Conservation (phyloP, 176 grass and related monocot species). For the Juncus inflexus region DNA sequence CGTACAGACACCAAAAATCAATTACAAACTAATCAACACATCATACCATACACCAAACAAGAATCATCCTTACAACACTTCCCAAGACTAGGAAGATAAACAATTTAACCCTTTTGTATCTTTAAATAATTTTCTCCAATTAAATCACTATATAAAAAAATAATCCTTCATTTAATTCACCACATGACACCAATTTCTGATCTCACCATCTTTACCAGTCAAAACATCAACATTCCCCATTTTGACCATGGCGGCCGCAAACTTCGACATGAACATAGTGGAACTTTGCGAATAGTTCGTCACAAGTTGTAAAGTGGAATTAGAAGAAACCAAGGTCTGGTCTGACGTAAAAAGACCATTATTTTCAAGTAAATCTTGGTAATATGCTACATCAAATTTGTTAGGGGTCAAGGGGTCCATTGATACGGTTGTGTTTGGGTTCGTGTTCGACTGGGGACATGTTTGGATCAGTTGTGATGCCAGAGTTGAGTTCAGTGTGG, state of each 20-base stretch:
- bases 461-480: constrained; percentile 26
- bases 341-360: constrained; percentile 58
- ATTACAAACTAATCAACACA: too few relatives aligned
- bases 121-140: too few relatives aligned
- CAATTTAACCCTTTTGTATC: too few relatives aligned
- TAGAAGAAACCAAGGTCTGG: constrained; percentile 36
- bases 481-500: constrained; percentile 26
- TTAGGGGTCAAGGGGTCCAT: constrained; percentile 45
- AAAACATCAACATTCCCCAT: constrained; percentile 46
- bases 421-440: constrained; percentile 22
- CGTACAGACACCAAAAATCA: too few relatives aligned
- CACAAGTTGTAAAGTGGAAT: constrained; percentile 18
- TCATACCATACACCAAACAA: too few relatives aligned
- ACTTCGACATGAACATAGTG: constrained; percentile 26
- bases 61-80: too few relatives aligned
- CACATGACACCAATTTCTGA: background rate
- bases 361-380: constrained; percentile 26
- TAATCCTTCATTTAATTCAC: too few relatives aligned
- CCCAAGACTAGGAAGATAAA: too few relatives aligned
- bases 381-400: constrained; percentile 41
- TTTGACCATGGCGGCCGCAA: constrained; percentile 39
- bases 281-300: constrained; percentile 15
- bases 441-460: constrained; percentile 28
- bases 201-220: background rate
- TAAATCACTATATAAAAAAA: too few relatives aligned